phyloP scores from a whole-genome alignment of 169 alveolate genomes.

The Eimeria necatrix region DNA sequence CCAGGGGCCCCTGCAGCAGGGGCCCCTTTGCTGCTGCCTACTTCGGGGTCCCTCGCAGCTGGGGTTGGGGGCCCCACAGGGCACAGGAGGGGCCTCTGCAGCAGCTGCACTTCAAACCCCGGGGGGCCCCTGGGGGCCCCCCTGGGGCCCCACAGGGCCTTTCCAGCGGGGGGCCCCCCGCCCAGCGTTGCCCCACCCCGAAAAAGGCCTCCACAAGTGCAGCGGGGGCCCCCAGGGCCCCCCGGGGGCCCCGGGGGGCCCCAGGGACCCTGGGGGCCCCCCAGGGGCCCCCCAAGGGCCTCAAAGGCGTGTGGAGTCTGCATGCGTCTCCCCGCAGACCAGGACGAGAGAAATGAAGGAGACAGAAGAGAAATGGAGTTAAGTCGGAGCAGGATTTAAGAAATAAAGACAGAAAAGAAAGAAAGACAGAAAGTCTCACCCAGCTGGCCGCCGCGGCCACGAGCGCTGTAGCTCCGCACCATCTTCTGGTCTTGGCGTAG shows the following conservation, averaged over 20 bases:
- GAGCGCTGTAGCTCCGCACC: constrained; percentile 27
- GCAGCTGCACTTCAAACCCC: background rate
- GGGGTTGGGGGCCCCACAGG: constrained; percentile 13
- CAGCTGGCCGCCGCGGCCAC: constrained; percentile 63
- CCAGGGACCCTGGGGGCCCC: background rate
- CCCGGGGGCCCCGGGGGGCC: constrained; percentile 7
- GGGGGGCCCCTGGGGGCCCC: background rate
- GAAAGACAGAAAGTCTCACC: background rate
- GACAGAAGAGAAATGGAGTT: background rate
- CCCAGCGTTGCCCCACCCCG: background rate
- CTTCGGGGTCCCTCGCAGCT: too few relatives aligned
- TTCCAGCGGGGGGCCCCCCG: background rate
- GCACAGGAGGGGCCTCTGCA: background rate
- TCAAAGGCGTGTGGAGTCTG: background rate
- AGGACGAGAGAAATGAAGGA: background rate
- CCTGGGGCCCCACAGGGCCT: background rate
- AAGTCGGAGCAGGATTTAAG: background rate
- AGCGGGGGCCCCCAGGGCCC: background rate
- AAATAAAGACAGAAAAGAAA: background rate
- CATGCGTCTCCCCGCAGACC: background rate
- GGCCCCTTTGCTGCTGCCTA: background rate
- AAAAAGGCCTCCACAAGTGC: background rate
- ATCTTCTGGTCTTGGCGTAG: background rate
- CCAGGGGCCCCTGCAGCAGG: constrained; percentile 23
- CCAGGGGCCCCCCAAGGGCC: background rate